phyloP scores from a whole-genome alignment of 257 asterid genomes.

The Paraleonurus japonicus region DNA sequence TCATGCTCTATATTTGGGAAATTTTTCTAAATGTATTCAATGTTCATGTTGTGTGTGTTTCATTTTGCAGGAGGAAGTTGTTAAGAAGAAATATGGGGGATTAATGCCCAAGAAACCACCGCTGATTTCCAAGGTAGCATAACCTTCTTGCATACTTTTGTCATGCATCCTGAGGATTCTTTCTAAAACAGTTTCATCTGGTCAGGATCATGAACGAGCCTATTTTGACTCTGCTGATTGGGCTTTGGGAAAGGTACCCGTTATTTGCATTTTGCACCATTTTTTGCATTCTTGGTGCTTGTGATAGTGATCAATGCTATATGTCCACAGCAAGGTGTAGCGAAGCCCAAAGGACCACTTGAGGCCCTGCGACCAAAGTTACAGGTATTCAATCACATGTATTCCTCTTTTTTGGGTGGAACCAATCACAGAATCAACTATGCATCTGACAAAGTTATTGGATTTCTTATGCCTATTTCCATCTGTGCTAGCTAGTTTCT shows the following conservation, averaged over 20 bases:
- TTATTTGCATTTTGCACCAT: conserved; percentile 8
- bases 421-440: neutral
- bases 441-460: neutral
- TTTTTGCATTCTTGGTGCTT: conserved; percentile 17
- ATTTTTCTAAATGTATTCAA: neutral
- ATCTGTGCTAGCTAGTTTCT: conserved; percentile 17
- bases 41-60: conserved; percentile 3
- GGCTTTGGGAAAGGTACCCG: conserved; percentile 95
- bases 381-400: conserved; percentile 52
- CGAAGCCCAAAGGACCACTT: conserved; percentile 96
- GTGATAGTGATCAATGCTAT: conserved; percentile 20
- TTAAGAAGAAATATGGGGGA: conserved; percentile 93
- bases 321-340: conserved; percentile 78
- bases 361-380: conserved; percentile 97
- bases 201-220: conserved; percentile 98
- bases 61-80: conserved; percentile 57
- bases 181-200: conserved; percentile 19
- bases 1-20: neutral
- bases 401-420: neutral
- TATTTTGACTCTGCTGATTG: conserved; percentile 99
- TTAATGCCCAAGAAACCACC: conserved; percentile 93
- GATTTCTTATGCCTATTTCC: neutral
- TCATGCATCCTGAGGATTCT: conserved; percentile 1
- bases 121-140: conserved; percentile 74
- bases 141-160: conserved; percentile 10